Evolutionary conservation across 2,329 filamentous ascomycete genomes (phyloP).

Genomic region (Shiraia bambusicola): DNA sequence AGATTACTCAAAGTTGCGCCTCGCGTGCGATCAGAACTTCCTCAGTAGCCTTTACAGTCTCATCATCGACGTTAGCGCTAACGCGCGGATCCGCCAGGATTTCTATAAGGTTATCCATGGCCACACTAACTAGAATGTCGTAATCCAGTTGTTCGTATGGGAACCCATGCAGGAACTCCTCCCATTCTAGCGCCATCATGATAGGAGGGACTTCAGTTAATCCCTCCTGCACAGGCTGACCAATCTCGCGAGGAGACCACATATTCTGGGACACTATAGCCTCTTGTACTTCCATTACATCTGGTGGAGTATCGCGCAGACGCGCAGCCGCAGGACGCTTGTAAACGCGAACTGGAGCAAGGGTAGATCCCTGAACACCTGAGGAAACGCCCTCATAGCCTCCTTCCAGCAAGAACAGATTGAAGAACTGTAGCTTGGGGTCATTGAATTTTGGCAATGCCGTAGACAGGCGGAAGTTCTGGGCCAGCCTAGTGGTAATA

Average conservation of each 20-base stretch:
- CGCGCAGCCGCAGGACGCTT: no score
- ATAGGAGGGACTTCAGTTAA: neutral
- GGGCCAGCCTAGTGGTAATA: no score
- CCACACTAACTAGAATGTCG: no score
- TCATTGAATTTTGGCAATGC: neutral
- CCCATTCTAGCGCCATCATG: neutral
- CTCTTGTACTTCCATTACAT: no score
- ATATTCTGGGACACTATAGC: no score
- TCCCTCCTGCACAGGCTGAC: neutral
- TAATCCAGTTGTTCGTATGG: no score
- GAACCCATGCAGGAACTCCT: neutral
- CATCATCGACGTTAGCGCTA: constrained; percentile 1
- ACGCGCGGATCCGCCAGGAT: neutral
- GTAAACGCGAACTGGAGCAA: no score
- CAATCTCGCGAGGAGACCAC: no score
- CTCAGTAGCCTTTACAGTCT: neutral
- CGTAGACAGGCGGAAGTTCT: no score
- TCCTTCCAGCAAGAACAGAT: neutral
- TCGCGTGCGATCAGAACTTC: no score
- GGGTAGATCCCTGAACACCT: neutral
- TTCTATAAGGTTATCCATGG: neutral
- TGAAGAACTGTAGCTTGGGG: constrained; percentile 1
- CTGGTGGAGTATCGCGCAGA: no score
- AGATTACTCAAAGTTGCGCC: no score
- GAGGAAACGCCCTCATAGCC: neutral